These are phyloP conservation scores for Diutina pseudorugosa DNA, from an alignment of 1,139 yeast genomes.

Conservation along the genomic window DNA sequence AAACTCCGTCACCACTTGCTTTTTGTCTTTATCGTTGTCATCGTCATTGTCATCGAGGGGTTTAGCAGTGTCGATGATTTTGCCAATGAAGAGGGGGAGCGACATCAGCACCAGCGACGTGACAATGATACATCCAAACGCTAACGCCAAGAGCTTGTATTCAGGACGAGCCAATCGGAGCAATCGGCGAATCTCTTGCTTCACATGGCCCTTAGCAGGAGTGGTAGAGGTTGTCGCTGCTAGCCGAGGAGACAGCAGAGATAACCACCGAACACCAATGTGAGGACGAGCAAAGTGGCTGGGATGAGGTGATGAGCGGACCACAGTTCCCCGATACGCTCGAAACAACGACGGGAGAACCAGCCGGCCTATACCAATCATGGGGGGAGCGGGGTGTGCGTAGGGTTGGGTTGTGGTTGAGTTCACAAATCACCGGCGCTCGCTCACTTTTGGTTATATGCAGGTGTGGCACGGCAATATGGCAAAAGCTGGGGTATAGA, in stretches of 20 bases:
- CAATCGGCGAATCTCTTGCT: slow-evolving; percentile 11
- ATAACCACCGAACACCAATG: neutral
- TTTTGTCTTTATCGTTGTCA: slow-evolving; percentile 4
- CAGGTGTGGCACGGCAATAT: neutral
- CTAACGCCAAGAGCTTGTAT: slow-evolving; percentile 23
- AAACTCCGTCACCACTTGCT: slow-evolving; percentile 5
- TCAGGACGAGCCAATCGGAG: slow-evolving; percentile 29
- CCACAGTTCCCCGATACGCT: neutral
- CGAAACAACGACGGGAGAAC: neutral
- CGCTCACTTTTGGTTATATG: neutral
- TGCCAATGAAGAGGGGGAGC: slow-evolving; percentile 74
- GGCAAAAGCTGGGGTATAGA: too few relatives aligned
- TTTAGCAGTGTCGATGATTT: slow-evolving; percentile 35
- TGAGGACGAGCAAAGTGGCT: neutral
- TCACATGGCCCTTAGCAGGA: neutral
- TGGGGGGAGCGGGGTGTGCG: neutral
- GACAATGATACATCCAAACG: slow-evolving; percentile 52
- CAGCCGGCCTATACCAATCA: neutral
- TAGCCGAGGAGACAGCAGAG: neutral
- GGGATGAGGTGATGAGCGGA: neutral
- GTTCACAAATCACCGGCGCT: neutral
- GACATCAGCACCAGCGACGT: slow-evolving; percentile 43
- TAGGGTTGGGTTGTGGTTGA: neutral
- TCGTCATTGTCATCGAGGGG: slow-evolving; percentile 9
- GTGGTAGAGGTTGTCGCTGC: neutral